A percentile compares a stretch with the other conserved stretches of the same genome.
Conservation (phyloP, 2,329 filamentous ascomycete species). For the Teratosphaeria nubilosa region DNA sequence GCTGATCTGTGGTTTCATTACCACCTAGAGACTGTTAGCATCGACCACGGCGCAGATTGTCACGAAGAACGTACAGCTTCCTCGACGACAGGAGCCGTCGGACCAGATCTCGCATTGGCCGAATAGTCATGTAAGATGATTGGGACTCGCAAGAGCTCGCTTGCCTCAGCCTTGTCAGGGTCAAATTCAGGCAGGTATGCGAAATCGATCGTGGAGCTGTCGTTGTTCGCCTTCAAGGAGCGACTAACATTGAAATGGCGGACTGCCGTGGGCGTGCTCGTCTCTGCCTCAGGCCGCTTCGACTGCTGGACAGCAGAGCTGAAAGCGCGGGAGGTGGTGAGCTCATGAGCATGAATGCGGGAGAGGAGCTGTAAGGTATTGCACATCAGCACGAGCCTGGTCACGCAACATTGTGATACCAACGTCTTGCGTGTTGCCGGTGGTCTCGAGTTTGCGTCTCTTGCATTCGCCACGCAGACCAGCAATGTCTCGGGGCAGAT, state of each 20-base stretch:
- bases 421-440: slow-evolving; percentile 43
- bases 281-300: slow-evolving; percentile 27
- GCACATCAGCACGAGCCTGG: background rate
- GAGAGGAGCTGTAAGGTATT: slow-evolving; percentile 34
- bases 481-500: slow-evolving; percentile 41
- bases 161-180: slow-evolving; percentile 9
- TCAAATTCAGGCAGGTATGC: slow-evolving; percentile 48
- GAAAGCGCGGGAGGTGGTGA: slow-evolving; percentile 43
- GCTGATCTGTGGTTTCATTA: slow-evolving; percentile 49
- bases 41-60: background rate
- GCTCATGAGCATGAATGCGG: slow-evolving; percentile 44
- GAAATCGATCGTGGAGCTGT: slow-evolving; percentile 54
- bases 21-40: slow-evolving; percentile 14
- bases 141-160: slow-evolving; percentile 20
- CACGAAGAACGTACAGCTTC: background rate
- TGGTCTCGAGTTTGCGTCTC: slow-evolving; percentile 36
- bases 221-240: slow-evolving; percentile 45
- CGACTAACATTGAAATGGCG: slow-evolving; percentile 55
- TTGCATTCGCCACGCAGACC: slow-evolving; percentile 44
- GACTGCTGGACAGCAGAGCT: slow-evolving; percentile 43
- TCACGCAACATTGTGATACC: slow-evolving; percentile 4
- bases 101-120: slow-evolving; percentile 8
- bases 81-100: background rate
- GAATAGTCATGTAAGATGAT: slow-evolving; percentile 20
- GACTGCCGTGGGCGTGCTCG: slow-evolving; percentile 19